phyloP scores from a whole-genome alignment of 2,329 filamentous ascomycete genomes.

The Sporothrix brasiliensis region DNA sequence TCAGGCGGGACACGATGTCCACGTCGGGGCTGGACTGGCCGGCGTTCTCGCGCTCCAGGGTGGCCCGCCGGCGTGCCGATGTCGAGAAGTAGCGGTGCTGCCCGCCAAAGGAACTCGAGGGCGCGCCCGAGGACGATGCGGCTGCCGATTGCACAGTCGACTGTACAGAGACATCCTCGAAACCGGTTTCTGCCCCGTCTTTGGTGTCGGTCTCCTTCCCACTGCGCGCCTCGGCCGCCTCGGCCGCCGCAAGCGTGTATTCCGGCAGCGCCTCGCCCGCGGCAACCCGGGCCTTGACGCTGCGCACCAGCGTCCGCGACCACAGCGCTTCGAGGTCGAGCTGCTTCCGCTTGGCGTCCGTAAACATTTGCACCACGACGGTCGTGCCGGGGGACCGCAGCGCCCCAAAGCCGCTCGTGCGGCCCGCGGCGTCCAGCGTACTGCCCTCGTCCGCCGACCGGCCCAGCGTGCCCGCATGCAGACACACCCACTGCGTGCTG shows the following conservation, averaged over 20 bases:
- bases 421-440: slow-evolving; percentile 53
- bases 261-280: slow-evolving; percentile 24
- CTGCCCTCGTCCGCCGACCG: slow-evolving; percentile 49
- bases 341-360: slow-evolving; percentile 56
- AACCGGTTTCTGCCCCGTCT: not conserved
- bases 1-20: slow-evolving; percentile 19
- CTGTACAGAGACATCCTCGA: not conserved
- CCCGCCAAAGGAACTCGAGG: not conserved
- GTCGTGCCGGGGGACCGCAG: slow-evolving; percentile 52
- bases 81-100: slow-evolving; percentile 6
- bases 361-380: slow-evolving; percentile 62
- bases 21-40: not conserved
- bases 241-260: not conserved
- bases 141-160: too few relatives aligned
- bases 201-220: not conserved
- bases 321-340: slow-evolving; percentile 59
- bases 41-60: not conserved
- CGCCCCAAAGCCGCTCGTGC: slow-evolving; percentile 76
- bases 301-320: slow-evolving; percentile 47
- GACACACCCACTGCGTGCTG: slow-evolving; percentile 92
- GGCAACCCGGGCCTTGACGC: slow-evolving; percentile 32
- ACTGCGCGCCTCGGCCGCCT: not conserved
- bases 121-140: too few relatives aligned
- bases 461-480: slow-evolving; percentile 77
- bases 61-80: not conserved